Evolutionary conservation across 2,329 filamentous ascomycete species (phyloP), one percentile per base, ranked within the genome.

Genomic region (Pseudogymnoascus sp.): DNA sequence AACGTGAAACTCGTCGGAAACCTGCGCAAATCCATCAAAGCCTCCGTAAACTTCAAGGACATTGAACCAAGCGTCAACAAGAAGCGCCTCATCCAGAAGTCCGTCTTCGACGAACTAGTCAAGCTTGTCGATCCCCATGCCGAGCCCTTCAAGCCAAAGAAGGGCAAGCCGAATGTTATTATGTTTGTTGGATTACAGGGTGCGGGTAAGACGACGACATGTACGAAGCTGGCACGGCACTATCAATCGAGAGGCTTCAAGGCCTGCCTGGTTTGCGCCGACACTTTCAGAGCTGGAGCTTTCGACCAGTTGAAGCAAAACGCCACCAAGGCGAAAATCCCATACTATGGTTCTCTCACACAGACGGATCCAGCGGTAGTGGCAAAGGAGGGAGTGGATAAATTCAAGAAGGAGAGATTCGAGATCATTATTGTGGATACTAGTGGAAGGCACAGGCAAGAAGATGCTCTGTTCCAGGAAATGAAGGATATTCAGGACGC

Each of bases 231-330:
- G 66, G 94, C 94, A 15, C 81, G 92, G 63, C 93, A 96, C 81
- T 99, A 99, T 76, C 90, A 96, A 74, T 91, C 90, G 8, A 82
- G 94, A 65, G 94, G 94, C 0, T 96, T 97, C 82, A 91, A 90
- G 75, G 85, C 92, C 6, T 96, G 93, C 68, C 79, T 99, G 62
- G 94, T 99, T 35, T 99, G 94, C 78, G 94, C 94, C 59, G 94
- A 99, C 77, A 99, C 94, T 27, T 99, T 99, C 81, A 90, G 94
- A 78, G 94, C 94, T 35, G 94, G 94, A 80, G 94, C 94, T 42
- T 99, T 99, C 69, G 94, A 99, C 73, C 94, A 99, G 78, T 76
- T 99, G 74, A 97, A 97, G 79, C 94, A 99, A 78, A 99, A 99
- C 74, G 94, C 94, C 1, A 97, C 92, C 35, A 99, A 97, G 76